Base-by-base conservation (phyloP, 1,284 basidiomycete genomes). In the Fistulinella staudtii region DNA sequence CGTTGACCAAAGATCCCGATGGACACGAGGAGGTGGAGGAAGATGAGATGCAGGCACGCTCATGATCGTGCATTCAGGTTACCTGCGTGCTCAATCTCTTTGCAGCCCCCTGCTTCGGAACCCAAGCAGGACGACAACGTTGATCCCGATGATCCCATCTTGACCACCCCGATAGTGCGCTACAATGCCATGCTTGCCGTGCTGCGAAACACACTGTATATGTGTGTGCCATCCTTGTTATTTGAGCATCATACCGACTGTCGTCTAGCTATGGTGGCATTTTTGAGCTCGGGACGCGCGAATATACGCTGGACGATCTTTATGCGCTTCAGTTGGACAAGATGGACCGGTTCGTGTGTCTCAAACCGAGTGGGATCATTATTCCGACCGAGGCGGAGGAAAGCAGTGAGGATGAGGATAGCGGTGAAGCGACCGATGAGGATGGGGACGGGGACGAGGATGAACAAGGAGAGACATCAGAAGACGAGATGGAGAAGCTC, bases 111-210 rank as follows among this genome's bases (percentile, higher is more conserved):
- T 2, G 4, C 13, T 25, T 2, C 28, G 1, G 43, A 43, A 21
- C 8, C n/a, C 15, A 39, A 43, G 14, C 34, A 3, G 9, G 42
- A 46, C 4, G 48, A 55, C 4, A 71, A 77, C 14, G 58, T 70
- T 21, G 82, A 88, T 53, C 70, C 73, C 0, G 82, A 90, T 43
- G 90, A 93, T 57, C 89, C 91, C 0, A 69, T 73, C 27, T 69
- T 78, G 48, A 84, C 84, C 0, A 67, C 76, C 0, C 93, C 93
- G 0, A 69, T 88, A 8, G 76, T 82, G 1, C 75, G 93, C n/a
- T 96, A 94, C 67, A 96, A 96, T 54, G 79, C 89, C 3, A 95
- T 96, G 91, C 72, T 95, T 8, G 85, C 91, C 0, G 83, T 95
- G 3, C 73, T 92, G 39, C 78, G 84, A 25, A 95, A 94, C 62